Evolutionary conservation across 495 filamentous ascomycete species (phyloP), one percentile per base, ranked within the genome.

Genomic region (Neurospora sp.): DNA sequence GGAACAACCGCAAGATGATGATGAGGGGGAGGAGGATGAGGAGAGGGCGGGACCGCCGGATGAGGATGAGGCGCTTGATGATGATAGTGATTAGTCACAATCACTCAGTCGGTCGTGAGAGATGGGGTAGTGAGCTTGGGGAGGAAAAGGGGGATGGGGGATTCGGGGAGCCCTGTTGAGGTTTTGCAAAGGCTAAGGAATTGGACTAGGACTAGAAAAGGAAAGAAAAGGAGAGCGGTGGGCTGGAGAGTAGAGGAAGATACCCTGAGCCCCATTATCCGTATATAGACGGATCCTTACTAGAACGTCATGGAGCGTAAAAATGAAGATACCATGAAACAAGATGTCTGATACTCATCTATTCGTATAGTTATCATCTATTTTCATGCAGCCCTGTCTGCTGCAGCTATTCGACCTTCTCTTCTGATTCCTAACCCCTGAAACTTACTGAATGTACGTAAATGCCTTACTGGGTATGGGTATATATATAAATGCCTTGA

Each of bases 11-110:
- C 83, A 84, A 8, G 84, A 83, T 21, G 81, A 80, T 3, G 84
- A 84, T 0, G 83, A 82, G 0, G 83, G 75, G 4, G 83, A 83
- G 11, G 83, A 76, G 19, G 79, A 82, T 39, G 83, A 84, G 40
- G 81, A 84, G 39, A 78, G 85, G 40, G 81, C 74, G 24, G 82
- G 81, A 9, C 82, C 80, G 15, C 82, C 80, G 42, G 87, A 91
- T 21, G 87, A 90, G 73, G 87, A 92, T 75, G 89, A 92, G 77
- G 89, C 89, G 19, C 84, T 91, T 40, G 90, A 92, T 78, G 83
- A 88, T 72, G 88, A 89, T 40, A 88, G 87, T 71, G 86, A 88
- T 40, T 88, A 81, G 80, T 45, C 7, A 24, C 7, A 34, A 15
- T 70, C 24, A 40, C 36, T 28, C 5, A 6, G 34, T 39, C 38